These are phyloP conservation scores for Rhododendron mucronatum DNA, from an alignment of 148 eudicot genomes.

Conservation along the genomic window DNA sequence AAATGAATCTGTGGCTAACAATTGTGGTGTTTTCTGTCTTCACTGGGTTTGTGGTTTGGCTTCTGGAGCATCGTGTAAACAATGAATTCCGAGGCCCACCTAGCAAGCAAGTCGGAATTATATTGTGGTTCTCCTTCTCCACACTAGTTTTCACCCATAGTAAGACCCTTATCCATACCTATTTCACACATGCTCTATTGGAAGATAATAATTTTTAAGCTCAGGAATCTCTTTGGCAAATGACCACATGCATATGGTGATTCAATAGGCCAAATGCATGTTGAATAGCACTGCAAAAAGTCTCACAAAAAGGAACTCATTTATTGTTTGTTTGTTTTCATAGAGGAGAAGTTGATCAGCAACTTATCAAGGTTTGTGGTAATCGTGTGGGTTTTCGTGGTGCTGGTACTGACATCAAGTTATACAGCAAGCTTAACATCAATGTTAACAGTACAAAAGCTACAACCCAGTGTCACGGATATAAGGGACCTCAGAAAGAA, in stretches of 20 bases:
- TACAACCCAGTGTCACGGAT: constrained; percentile 8
- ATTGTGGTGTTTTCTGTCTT: constrained; percentile 43
- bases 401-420: constrained; percentile 4
- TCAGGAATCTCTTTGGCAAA: no score
- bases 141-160: constrained; percentile 70
- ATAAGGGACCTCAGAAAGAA: background rate
- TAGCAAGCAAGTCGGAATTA: constrained; percentile 49
- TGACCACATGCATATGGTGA: no score
- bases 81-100: constrained; percentile 57
- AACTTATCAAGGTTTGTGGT: background rate
- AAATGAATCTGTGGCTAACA: constrained; percentile 57
- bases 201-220: no score
- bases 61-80: constrained; percentile 65
- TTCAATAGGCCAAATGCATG: no score
- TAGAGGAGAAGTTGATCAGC: background rate
- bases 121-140: constrained; percentile 68
- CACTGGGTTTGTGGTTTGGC: constrained; percentile 67
- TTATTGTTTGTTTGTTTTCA: background rate
- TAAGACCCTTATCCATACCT: constrained; percentile 19
- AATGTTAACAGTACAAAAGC: constrained; percentile 15
- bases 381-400: background rate
- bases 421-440: constrained; percentile 19
- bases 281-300: background rate
- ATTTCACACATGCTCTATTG: background rate
- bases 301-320: background rate